A percentile compares a stretch with the other conserved stretches of the same genome.
Conservation (phyloP, 2,329 filamentous ascomycete genomes). For the Ceratocystis cacaofunesta region DNA sequence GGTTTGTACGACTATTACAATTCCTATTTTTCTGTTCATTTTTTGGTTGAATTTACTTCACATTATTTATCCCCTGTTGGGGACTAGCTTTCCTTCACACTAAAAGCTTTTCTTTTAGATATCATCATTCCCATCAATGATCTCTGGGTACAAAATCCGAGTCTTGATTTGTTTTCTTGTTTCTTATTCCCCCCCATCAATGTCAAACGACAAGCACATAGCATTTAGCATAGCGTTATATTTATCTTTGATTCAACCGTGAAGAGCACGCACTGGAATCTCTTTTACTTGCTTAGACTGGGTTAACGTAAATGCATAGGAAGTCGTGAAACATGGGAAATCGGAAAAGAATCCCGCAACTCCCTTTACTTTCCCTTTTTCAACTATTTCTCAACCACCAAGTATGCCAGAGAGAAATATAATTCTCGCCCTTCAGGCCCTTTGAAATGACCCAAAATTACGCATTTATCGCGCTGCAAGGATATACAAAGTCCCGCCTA, state of each 20-base stretch:
- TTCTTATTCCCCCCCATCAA: conserved; percentile 1
- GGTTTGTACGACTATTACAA: conserved; percentile 8
- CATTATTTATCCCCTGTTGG: not conserved
- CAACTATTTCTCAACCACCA: too few species aligned
- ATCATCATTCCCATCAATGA: not conserved
- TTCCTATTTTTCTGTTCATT: conserved; percentile 15
- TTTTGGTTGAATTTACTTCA: conserved; percentile 14
- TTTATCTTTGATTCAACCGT: not conserved
- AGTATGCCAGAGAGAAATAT: too few species aligned
- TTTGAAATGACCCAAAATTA: too few species aligned
- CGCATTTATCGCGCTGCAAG: too few species aligned
- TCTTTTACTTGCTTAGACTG: too few species aligned
- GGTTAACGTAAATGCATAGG: too few species aligned
- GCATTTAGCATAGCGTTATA: conserved; percentile 3
- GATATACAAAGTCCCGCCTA: too few species aligned
- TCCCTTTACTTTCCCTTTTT: too few species aligned
- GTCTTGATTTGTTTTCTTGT: conserved; percentile 1
- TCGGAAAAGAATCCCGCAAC: too few species aligned
- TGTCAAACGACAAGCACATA: not conserved
- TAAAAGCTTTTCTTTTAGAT: conserved; percentile 4
- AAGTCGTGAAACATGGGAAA: too few species aligned
- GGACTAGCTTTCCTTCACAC: not conserved
- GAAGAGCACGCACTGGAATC: not conserved
- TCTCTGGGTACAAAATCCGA: not conserved
- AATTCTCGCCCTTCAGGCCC: too few species aligned